Percentiles rank a stretch among this genome's conserved stretches.
Evolutionary conservation across 2,329 filamentous ascomycete genomes (phyloP).

Genomic region (Epichloe amarillans): DNA sequence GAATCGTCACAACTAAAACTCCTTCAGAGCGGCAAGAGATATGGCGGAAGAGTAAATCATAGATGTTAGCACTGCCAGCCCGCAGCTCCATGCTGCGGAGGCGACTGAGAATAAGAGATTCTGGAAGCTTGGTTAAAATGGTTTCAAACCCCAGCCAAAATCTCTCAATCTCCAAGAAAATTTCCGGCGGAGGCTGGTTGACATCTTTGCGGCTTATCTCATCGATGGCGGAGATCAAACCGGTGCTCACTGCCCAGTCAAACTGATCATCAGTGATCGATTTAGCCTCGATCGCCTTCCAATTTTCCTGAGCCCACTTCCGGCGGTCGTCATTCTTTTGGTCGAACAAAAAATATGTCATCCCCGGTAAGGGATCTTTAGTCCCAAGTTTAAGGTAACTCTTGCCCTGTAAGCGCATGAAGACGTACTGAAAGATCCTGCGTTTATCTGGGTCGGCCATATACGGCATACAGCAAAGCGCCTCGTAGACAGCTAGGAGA

Average conservation of each 20-base stretch:
- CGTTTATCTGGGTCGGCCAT: constrained; percentile 42
- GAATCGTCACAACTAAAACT: constrained; percentile 55
- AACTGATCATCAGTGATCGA: constrained; percentile 60
- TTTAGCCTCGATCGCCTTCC: constrained; percentile 38
- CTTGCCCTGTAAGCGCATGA: constrained; percentile 58
- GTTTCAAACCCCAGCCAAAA: constrained; percentile 71
- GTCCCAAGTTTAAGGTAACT: constrained; percentile 64
- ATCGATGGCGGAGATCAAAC: constrained; percentile 53
- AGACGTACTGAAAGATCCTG: constrained; percentile 64
- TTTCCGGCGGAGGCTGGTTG: constrained; percentile 18
- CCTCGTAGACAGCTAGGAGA: constrained; percentile 75
- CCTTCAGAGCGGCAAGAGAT: constrained; percentile 36
- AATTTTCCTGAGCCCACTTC: constrained; percentile 25
- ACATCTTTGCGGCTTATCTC: constrained; percentile 40
- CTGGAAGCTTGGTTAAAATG: constrained; percentile 61
- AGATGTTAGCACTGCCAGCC: constrained; percentile 46
- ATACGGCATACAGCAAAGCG: constrained; percentile 71
- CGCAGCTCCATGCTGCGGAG: constrained; percentile 69
- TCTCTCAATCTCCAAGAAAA: constrained; percentile 40
- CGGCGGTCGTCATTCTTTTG: constrained; percentile 41
- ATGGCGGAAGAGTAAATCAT: constrained; percentile 44
- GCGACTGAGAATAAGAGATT: constrained; percentile 62
- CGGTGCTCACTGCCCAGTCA: constrained; percentile 72
- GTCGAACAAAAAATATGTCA: constrained; percentile 70
- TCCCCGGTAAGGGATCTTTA: constrained; percentile 63